Evolutionary conservation across 106 monocot species (phyloP).

Genomic region (Chionographis japonica): DNA sequence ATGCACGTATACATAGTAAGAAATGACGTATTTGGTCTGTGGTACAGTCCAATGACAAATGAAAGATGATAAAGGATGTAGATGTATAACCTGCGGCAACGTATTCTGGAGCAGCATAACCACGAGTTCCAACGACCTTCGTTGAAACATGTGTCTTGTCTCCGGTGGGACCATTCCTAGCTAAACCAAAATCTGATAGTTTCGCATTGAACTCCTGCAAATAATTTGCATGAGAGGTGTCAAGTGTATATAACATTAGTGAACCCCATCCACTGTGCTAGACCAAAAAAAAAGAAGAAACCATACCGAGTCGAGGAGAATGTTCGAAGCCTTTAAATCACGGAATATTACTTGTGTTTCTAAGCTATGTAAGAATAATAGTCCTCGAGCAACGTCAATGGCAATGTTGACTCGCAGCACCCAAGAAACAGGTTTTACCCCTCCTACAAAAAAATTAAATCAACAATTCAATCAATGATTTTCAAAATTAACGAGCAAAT

Average conservation of each 20-base stretch:
- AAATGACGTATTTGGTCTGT: no score
- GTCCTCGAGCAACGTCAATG: conserved; percentile 74
- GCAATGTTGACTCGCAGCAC: conserved; percentile 60
- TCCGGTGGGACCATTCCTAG: conserved; percentile 81
- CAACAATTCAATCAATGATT: background rate
- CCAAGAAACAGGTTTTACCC: conserved; percentile 67
- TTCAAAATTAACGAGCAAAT: no score
- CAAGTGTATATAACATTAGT: background rate
- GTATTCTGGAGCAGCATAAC: conserved; percentile 96
- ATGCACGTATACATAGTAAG: no score
- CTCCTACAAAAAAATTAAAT: conserved; percentile 31
- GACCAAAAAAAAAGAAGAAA: background rate
- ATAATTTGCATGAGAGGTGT: background rate
- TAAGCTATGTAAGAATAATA: conserved; percentile 63
- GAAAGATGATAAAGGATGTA: no score
- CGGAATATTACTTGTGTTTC: conserved; percentile 79
- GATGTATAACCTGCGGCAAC: conserved; percentile 56
- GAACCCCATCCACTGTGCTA: background rate
- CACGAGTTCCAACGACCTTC: conserved; percentile 70
- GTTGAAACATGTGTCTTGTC: conserved; percentile 94
- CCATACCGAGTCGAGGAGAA: conserved; percentile 80
- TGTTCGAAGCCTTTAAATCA: conserved; percentile 84
- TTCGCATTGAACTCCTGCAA: conserved; percentile 85
- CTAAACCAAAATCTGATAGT: conserved; percentile 91
- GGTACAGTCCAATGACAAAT: no score